Base-by-base conservation (phyloP, 352 stramenopile genomes). In the Globisporangium middletonii region DNA sequence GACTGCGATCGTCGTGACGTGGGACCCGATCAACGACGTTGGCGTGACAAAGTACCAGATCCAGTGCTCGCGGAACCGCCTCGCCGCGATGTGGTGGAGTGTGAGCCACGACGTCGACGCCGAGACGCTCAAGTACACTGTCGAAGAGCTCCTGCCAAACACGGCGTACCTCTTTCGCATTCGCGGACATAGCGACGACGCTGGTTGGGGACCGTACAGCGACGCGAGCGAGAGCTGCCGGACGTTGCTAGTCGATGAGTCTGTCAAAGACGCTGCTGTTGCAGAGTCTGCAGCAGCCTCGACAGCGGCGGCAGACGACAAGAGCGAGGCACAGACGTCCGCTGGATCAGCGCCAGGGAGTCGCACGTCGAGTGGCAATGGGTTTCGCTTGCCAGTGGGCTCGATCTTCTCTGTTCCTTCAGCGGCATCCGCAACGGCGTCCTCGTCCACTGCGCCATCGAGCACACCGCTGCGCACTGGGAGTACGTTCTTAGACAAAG, bases 71-170 rank as follows among this genome's bases (percentile, higher is more conserved):
- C 92, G 91, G 63, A 90, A 94, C 50, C 73, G 80, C 4, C 61
- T 94, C 26, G 73, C 83, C 6, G 77, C 82, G 7, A 86, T 92
- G 65, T 94, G 86, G 86, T 84, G 75, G 75, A 92, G 69, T 27
- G 66, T 83, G 1, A 91, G 88, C 50, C 67, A 86, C 16, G 83
- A 93, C 23, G 73, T 95, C 42, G 54, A 51, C 2, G 63, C 60
- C 1, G 69, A 89, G 23, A 89, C 69, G 26, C 67, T 82, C 3
- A 79, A 79, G 50, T 81, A 72, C 37, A 75, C 69, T 1, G 60
- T 95, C 13, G 63, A 63, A 11, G 76, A 88, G 19, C 71, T 94
- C 33, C 58, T 70, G 9, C 56, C 78, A 15, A 88, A 79, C 46
- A 90, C 80, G 0, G 26, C 68, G 0, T 94, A 95, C 43, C 46